Conservation (phyloP, 2,329 filamentous ascomycete species). For the Zymoseptoria tritici region DNA sequence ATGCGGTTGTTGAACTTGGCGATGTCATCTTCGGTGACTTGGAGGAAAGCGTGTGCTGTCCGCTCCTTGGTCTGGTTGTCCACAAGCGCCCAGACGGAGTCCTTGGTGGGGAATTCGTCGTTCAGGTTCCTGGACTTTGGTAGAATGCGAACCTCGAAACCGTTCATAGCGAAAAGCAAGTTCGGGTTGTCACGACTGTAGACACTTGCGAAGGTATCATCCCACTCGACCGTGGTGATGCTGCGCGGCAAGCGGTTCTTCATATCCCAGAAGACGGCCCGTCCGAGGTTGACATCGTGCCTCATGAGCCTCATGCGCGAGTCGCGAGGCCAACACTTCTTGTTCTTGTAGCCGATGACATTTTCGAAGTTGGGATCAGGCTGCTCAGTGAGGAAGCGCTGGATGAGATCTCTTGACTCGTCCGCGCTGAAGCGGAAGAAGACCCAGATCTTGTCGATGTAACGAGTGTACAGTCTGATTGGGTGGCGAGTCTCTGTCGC, state of each 20-base stretch:
- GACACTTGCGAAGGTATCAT: conserved; percentile 95
- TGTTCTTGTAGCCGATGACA: conserved; percentile 97
- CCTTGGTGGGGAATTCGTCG: conserved; percentile 94
- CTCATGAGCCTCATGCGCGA: conserved; percentile 97
- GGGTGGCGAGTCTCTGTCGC: conserved; percentile 90
- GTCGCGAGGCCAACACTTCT: conserved; percentile 98
- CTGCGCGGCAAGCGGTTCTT: conserved; percentile 94
- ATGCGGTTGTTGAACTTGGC: conserved; percentile 99
- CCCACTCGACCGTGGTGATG: conserved; percentile 97
- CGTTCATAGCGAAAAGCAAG: conserved; percentile 92
- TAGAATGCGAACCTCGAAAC: conserved; percentile 92
- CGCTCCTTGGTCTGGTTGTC: conserved; percentile 96
- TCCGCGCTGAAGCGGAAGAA: conserved; percentile 91
- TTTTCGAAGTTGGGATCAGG: conserved; percentile 99
- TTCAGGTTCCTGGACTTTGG: conserved; percentile 93
- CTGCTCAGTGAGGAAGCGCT: conserved; percentile 95
- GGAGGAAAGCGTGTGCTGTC: conserved; percentile 92
- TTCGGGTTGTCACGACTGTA: conserved; percentile 98
- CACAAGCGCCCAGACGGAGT: conserved; percentile 95
- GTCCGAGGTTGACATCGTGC: conserved; percentile 94
- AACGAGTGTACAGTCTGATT: conserved; percentile 93
- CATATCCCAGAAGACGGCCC: conserved; percentile 97
- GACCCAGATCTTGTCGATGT: conserved; percentile 98
- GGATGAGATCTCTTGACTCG: conserved; percentile 90
- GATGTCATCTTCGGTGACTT: conserved; percentile 96